Conservation (phyloP, 768 basidiomycete genomes). For the Serendipita sp. region DNA sequence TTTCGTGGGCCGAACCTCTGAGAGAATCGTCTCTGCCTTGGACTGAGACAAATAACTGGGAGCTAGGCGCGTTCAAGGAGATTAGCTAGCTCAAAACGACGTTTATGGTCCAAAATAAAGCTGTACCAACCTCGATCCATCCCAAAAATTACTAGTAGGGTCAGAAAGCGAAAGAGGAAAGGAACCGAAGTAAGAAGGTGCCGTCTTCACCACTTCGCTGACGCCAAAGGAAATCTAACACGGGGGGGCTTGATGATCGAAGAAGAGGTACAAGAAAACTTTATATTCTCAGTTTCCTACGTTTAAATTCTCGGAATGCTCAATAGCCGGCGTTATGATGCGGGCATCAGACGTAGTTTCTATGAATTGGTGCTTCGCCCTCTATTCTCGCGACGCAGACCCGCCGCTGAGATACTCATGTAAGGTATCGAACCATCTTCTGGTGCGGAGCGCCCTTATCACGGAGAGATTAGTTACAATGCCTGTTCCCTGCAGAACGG, state of each 20-base stretch:
- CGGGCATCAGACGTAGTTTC: too few species aligned
- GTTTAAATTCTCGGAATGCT: too few species aligned
- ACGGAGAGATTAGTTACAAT: conserved; percentile 13
- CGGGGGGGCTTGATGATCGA: too few species aligned
- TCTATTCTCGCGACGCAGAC: neutral
- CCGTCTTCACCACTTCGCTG: neutral
- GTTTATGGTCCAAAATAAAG: too few species aligned
- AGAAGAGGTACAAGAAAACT: too few species aligned
- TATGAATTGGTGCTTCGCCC: neutral
- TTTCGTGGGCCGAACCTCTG: conserved; percentile 82
- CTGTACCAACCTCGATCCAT: neutral
- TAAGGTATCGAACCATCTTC: conserved; percentile 37
- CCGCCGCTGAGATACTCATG: neutral
- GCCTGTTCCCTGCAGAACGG: conserved; percentile 16
- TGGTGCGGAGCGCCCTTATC: conserved; percentile 59
- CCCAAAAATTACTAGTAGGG: neutral
- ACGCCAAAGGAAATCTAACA: too few species aligned
- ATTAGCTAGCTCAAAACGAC: neutral
- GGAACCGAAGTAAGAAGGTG: neutral
- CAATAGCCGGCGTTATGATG: too few species aligned
- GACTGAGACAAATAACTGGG: conserved; percentile 66
- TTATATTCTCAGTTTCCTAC: too few species aligned
- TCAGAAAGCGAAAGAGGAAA: neutral
- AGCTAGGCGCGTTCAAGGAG: conserved; percentile 20
- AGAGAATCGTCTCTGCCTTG: conserved; percentile 82